A percentile compares a stretch with the other conserved stretches of the same genome.
Evolutionary conservation across 495 filamentous ascomycete genomes (phyloP).

Genomic region (Massariosphaeria phaeospora): DNA sequence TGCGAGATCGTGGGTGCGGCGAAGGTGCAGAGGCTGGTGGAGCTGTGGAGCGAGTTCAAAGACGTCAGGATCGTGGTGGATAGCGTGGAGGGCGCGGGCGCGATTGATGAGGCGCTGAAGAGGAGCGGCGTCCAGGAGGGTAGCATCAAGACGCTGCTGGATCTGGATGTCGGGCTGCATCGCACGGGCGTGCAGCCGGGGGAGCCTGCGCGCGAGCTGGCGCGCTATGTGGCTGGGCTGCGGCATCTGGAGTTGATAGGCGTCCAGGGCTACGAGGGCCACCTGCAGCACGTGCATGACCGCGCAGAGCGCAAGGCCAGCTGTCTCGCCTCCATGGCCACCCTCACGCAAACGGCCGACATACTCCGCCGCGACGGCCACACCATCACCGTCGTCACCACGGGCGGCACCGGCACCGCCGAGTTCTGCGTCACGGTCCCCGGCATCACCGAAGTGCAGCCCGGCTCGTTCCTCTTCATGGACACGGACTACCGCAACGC

Average conservation of each 20-base stretch:
- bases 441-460: constrained; percentile 40
- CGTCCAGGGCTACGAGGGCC: constrained; percentile 37
- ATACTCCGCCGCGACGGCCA: constrained; percentile 31
- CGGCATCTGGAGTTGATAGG: constrained; percentile 26
- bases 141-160: constrained; percentile 33
- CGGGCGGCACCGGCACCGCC: constrained; percentile 40
- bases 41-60: constrained; percentile 27
- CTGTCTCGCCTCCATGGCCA: constrained; percentile 37
- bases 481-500: constrained; percentile 40
- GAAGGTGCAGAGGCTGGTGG: constrained; percentile 36
- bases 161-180: constrained; percentile 38
- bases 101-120: constrained; percentile 34
- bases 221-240: constrained; percentile 1
- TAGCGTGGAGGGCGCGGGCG: constrained; percentile 31
- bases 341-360: constrained; percentile 32
- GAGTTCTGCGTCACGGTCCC: constrained; percentile 38
- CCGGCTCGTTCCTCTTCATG: constrained; percentile 42
- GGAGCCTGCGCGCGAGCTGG: constrained; percentile 23
- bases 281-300: constrained; percentile 39
- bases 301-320: constrained; percentile 26
- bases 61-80: constrained; percentile 37
- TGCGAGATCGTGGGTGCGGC: constrained; percentile 37
- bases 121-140: constrained; percentile 24
- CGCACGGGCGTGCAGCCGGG: constrained; percentile 36
- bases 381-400: constrained; percentile 37